phyloP scores from a whole-genome alignment of 2,329 filamentous ascomycete species.

The Paramyrothecium roridum region DNA sequence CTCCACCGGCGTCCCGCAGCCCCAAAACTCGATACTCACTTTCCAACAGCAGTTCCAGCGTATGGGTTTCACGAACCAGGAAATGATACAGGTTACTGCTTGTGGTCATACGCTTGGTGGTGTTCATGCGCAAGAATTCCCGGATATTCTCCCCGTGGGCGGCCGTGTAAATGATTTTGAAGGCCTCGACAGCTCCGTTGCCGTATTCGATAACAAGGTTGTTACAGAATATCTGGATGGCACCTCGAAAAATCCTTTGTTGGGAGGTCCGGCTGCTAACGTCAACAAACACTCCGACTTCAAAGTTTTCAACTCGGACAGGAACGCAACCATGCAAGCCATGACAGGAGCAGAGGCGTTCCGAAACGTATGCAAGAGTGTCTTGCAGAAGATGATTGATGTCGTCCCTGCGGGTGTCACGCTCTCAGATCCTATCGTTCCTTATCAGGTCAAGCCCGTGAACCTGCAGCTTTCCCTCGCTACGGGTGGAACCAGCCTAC shows the following conservation, averaged over 20 bases:
- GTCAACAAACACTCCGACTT: constrained; percentile 50
- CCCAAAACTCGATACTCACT: constrained; percentile 49
- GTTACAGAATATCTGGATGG: constrained; percentile 55
- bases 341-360: constrained; percentile 44
- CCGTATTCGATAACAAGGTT: constrained; percentile 53
- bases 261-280: constrained; percentile 45
- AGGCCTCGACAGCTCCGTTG: constrained; percentile 43
- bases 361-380: constrained; percentile 41
- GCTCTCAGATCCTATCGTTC: constrained; percentile 48
- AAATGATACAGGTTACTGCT: constrained; percentile 59
- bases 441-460: constrained; percentile 59
- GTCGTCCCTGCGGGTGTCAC: constrained; percentile 48
- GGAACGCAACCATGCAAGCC: constrained; percentile 50
- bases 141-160: constrained; percentile 45
- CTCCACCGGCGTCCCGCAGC: constrained; percentile 50
- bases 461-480: constrained; percentile 52
- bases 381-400: constrained; percentile 62
- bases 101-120: constrained; percentile 62
- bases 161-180: constrained; percentile 39
- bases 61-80: constrained; percentile 52
- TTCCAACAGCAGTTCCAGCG: constrained; percentile 54
- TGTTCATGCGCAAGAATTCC: constrained; percentile 53
- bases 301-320: constrained; percentile 52
- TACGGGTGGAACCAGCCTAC: constrained; percentile 42
- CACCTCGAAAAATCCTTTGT: constrained; percentile 51